Evolutionary conservation across 495 filamentous ascomycete species (phyloP), one percentile per base, ranked within the genome.

Genomic region (Trichoderma parareesei): DNA sequence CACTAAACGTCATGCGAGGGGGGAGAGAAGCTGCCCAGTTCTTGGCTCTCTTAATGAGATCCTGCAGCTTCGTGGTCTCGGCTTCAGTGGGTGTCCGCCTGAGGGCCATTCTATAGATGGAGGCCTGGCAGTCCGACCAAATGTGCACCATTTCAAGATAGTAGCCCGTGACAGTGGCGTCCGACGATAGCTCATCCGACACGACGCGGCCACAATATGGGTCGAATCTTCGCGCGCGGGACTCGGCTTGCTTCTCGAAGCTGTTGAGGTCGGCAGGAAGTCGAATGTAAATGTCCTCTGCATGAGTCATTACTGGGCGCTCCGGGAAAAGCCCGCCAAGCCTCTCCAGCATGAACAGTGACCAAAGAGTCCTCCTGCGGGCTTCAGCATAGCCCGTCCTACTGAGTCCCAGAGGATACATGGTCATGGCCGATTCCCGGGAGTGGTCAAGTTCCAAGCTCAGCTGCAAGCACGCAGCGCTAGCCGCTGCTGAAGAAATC

Each of bases 321-420:
- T 77, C 80, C 5, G 81, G 78, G 64, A 81, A 84, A 64, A 85
- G 81, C 38, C 81, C 83, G 41, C 80, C 85, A 38, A 87, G 77
- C 38, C 86, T 82, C 77, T 90, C 87, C 68, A 86, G 75, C 62
- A 88, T 64, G 66, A 84, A 89, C 40, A 81, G 78, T 14, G 83
- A 81, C 88, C 87, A 90, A 70, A 89, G 89, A 0, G 85, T 88
- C 60, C 87, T 76, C 42, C 87, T 79, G 49, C 85, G 80, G 70
- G 86, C 87, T 72, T 91, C 88, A 8, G 82, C 80, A 70, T 86
- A 78, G 14, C 81, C 84, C 63, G 77, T 71, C 59, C 80, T 80
- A 64, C 82, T 81, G 41, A 88, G 71, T 7, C 82, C 85, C 71
- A 83, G 89, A 38, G 84, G 82, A 60, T 78, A 82, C 0, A 68